These are phyloP conservation scores for Hirschfeldia incana DNA, from an alignment of 345 rosid genomes.

Conservation along the genomic window DNA sequence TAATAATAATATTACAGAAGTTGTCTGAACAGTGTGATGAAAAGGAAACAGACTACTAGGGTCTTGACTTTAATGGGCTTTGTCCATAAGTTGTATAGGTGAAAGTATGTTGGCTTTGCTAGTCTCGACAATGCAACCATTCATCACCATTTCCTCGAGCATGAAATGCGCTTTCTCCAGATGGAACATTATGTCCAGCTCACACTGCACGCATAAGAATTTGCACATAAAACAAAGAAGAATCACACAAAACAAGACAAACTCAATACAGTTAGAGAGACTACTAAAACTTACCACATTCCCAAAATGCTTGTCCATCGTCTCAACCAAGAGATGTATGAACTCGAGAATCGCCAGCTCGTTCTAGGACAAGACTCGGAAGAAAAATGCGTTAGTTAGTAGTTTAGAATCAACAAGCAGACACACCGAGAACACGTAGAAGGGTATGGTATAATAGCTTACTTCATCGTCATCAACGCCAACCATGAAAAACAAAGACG, in stretches of 20 bases:
- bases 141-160: constrained; percentile 99
- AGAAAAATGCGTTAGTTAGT: neutral
- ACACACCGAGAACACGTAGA: neutral
- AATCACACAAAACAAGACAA: neutral
- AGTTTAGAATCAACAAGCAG: neutral
- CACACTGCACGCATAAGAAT: constrained; percentile 56
- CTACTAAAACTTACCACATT: constrained; percentile 66
- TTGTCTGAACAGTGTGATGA: neutral
- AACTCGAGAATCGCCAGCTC: constrained; percentile 95
- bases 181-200: constrained; percentile 98
- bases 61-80: constrained; percentile 46
- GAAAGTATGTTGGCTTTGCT: constrained; percentile 80
- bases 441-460: neutral
- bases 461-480: constrained; percentile 97
- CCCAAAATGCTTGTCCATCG: constrained; percentile 98
- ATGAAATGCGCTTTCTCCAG: constrained; percentile 98
- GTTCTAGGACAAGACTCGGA: constrained; percentile 45
- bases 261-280: neutral
- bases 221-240: neutral
- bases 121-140: constrained; percentile 90
- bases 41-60: neutral
- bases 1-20: constrained; percentile 10
- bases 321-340: constrained; percentile 93
- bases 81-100: constrained; percentile 90
- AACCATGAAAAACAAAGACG: constrained; percentile 91